Evolutionary conservation across 352 stramenopile genomes (phyloP), one percentile per base, ranked within the genome.

Genomic region (Phytophthora citrophthora): DNA sequence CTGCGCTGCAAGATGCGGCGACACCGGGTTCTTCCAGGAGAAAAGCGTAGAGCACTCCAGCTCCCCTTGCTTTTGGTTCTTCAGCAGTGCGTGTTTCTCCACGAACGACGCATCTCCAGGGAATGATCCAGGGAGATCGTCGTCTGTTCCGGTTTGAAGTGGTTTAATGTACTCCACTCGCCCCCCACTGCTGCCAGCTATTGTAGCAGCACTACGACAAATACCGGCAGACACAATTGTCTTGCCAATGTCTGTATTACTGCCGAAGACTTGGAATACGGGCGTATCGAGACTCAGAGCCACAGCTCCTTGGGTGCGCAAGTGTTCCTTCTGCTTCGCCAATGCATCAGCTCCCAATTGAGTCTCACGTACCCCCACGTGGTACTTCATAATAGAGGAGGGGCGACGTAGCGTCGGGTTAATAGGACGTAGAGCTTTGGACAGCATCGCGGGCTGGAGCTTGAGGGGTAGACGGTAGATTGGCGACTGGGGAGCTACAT

Each of bases 211-310:
- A 20, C 89, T 86, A 49, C 88, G 81, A 45, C 97, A 89, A 41
- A 99, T 93, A 26, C 94, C 96, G 0, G 92, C 84, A n/a, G 93
- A 96, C 13, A 99, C 74, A 27, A 99, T 84, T 1, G 96, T 99
- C 81, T 99, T 99, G 61, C 97, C 97, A 23, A 99, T 95, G 77
- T 99, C 97, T 41, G 97, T 99, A 72, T 99, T 99, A 67, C 94
- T 96, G 52, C 97, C 97, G 72, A 98, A 99, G n/a, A 99, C 78
- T 61, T 95, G 87, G 55, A 95, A 92, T 51, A 93, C 71, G 8
- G 87, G 87, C 56, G 83, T 83, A 24, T 83, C 53, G n/a, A 94
- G 83, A 38, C 67, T 77, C 47, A 89, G 44, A 10, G 69, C 56
- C 11, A 78, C 46, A 32, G 83, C 77, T 31, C 81, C 79, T 34